Evolutionary conservation across 1,139 yeast species (phyloP).

Genomic region (Candida sanyaensis): DNA sequence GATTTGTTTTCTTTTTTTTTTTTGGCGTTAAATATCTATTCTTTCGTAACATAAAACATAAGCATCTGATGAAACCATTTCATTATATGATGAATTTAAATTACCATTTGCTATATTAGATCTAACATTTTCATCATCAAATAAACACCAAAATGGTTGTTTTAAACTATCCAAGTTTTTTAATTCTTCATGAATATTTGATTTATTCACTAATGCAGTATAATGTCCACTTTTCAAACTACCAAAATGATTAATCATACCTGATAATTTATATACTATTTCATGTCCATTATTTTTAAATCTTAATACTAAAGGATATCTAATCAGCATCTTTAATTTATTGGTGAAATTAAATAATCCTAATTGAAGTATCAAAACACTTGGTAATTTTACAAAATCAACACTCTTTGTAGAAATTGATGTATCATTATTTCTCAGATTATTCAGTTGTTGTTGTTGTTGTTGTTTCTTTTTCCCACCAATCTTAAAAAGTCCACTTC

Average conservation of each 20-base stretch:
- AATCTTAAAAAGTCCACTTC: constrained; percentile 34
- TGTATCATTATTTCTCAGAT: background rate
- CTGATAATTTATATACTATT: constrained; percentile 54
- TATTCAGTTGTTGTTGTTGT: background rate
- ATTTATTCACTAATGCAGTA: constrained; percentile 64
- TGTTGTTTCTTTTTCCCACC: constrained; percentile 23
- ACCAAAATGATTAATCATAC: constrained; percentile 71
- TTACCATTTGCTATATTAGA: constrained; percentile 51
- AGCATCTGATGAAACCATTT: constrained; percentile 58
- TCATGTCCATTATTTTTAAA: constrained; percentile 49
- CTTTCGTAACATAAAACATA: constrained; percentile 71
- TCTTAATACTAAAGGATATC: constrained; percentile 51
- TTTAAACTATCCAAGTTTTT: constrained; percentile 22
- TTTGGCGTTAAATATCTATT: constrained; percentile 3
- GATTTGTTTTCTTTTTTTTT: too few species aligned
- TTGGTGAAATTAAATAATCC: constrained; percentile 56
- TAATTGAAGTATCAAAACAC: constrained; percentile 63
- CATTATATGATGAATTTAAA: constrained; percentile 31
- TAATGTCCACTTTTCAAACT: constrained; percentile 75
- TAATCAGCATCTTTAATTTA: constrained; percentile 53
- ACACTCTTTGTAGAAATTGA: constrained; percentile 46
- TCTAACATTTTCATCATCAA: constrained; percentile 68
- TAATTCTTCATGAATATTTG: constrained; percentile 26
- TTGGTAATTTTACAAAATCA: constrained; percentile 65
- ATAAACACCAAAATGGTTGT: constrained; percentile 61